Percentiles rank a stretch among this genome's conserved stretches.
These are phyloP conservation scores for Eimeria necatrix DNA, from an alignment of 169 alveolate genomes.

Conservation along the genomic window DNA sequence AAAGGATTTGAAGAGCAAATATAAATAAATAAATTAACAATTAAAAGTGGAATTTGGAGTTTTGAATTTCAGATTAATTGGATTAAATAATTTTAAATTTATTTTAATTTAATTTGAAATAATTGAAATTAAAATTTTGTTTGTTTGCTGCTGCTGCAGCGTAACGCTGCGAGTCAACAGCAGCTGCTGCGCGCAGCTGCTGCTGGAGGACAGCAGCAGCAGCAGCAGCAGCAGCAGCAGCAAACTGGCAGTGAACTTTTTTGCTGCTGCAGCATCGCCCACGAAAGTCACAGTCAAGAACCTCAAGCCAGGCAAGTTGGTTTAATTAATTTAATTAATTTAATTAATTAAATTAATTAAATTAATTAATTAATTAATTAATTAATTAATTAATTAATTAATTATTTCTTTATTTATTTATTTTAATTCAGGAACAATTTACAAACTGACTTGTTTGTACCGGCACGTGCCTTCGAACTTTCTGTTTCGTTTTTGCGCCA, in stretches of 20 bases:
- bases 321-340: not conserved
- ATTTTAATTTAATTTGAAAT: too few relatives aligned
- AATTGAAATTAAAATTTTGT: not conserved
- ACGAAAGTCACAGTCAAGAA: not conserved
- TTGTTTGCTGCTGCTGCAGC: not conserved
- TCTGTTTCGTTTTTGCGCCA: not conserved
- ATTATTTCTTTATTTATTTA: too few relatives aligned
- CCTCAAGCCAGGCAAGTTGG: slow-evolving; percentile 12
- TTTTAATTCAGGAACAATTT: too few relatives aligned
- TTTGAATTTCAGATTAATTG: too few relatives aligned
- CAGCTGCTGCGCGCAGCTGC: not conserved
- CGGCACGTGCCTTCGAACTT: not conserved
- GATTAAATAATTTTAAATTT: too few relatives aligned
- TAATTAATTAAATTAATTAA: not conserved
- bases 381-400: not conserved
- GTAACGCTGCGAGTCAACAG: not conserved
- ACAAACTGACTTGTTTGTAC: too few relatives aligned
- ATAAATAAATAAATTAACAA: too few relatives aligned
- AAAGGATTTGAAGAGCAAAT: too few relatives aligned
- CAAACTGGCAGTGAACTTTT: not conserved
- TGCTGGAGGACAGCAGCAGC: not conserved
- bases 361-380: not conserved
- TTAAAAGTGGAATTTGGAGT: too few relatives aligned
- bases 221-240: not conserved
- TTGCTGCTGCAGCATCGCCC: not conserved